Evolutionary conservation across 2,329 filamentous ascomycete species (phyloP), one percentile per base, ranked within the genome.

Genomic region (Hysterium pulicare): DNA sequence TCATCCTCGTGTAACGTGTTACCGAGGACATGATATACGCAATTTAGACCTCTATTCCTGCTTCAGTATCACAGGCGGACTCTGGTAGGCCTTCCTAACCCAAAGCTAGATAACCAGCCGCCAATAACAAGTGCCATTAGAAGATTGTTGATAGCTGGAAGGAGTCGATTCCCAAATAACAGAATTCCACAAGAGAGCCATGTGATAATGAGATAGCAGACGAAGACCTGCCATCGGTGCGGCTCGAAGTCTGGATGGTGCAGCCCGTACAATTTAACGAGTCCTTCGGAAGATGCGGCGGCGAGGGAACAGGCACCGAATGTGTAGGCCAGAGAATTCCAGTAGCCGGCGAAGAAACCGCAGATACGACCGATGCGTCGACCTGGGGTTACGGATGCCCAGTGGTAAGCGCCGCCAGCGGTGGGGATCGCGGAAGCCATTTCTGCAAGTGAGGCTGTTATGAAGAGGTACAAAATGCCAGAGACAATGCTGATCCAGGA

Each of bases 191-290:
- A 73, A 44, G 72, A 74, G 3, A 76, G 44, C 77, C 77, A 81
- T 7, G 78, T 72, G 44, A 79, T 71, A 30, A 76, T 59, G 38
- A 84, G 54, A 53, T 79, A 82, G 32, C 75, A 71, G 30, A 83
- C 58, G 54, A 82, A 84, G 24, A 79, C 71, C 45, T 82, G 77
- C 80, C 80, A 84, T 23, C 73, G 53, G 46, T 77, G 48, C 13
- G 72, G 64, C 9, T 63, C 62, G 41, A 79, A 81, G 5, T 64
- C 74, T 1, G 73, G 71, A 54, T 83, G 76, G 63, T 78, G 81
- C 21, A 79, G 61, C 5, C 72, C 71, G 57, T 83, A 84, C 73
- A 84, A 77, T 52, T 78, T 75, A 15, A 84, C 75, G 10, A 75
- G 64, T 49, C 82, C 73, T 54, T 83, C 82, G 47, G 74, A 75